phyloP scores from a whole-genome alignment of 441 rosid genomes.

The Sinapis alba region DNA sequence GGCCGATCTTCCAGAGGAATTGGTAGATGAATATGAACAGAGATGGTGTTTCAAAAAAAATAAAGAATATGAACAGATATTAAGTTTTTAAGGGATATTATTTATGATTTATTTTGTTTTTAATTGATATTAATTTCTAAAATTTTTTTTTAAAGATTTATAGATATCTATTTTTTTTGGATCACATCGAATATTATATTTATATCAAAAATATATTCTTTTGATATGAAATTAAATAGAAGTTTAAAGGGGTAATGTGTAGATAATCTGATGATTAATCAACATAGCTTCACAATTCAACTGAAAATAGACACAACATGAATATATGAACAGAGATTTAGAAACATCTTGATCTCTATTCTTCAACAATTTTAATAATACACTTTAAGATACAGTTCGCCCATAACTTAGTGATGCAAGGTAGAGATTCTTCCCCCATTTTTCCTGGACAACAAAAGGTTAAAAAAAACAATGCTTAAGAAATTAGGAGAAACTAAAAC shows the following conservation, averaged over 20 bases:
- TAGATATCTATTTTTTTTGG: too few species aligned
- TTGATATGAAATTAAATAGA: neutral
- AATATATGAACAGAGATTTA: neutral
- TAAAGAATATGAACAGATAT: too few species aligned
- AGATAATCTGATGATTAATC: neutral
- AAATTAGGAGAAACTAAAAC: neutral
- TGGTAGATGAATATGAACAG: too few species aligned
- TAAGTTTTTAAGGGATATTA: too few species aligned
- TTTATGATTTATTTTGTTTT: too few species aligned
- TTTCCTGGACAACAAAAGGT: constrained; percentile 55
- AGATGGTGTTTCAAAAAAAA: too few species aligned
- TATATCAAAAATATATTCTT: neutral
- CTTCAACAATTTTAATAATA: neutral
- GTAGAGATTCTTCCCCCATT: constrained; percentile 95
- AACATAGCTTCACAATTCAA: neutral
- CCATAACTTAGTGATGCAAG: constrained; percentile 88
- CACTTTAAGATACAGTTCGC: constrained; percentile 83
- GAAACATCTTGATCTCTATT: neutral
- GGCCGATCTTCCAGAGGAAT: neutral
- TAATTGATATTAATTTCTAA: too few species aligned
- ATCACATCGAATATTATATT: too few species aligned
- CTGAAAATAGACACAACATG: neutral
- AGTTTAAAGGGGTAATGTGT: neutral
- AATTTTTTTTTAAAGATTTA: too few species aligned
- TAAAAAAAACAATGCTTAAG: neutral